Evolutionary conservation across 129 eudicot genomes (phyloP), one percentile per base, ranked within the genome.

Genomic region (Erigeron canadensis): DNA sequence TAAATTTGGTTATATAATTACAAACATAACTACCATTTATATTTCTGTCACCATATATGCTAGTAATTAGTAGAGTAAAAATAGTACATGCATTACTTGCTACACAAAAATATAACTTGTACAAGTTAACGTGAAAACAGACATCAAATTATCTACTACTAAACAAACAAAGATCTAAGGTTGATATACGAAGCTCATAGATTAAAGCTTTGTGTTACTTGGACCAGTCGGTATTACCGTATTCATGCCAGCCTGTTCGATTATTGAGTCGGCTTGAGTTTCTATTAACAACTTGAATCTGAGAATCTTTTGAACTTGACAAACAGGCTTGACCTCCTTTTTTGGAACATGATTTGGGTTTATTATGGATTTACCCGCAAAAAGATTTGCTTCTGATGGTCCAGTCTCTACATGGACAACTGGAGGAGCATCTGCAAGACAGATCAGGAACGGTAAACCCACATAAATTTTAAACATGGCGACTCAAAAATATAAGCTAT

Each of bases 261-360:
- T 43, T 15, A 75, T 45, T 58, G 15, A 12, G 56, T 58, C 81
- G 10, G 60, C 17, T 64, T 78, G 77, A 54, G 17, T 53, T 40
- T 76, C 81, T 5, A 72, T 17, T 17, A 81, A 50, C 60, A 83
- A 66, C 70, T 86, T 86, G 78, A 92, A 92, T 73, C 81, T 86
- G 21, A 92, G 87, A 71, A 87, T 80, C 81, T 83, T 92, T 10
- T 86, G 85, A 17, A 83, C 83, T 72, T 80, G 75, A 42, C 91
- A 81, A 6, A 87, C 70, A 7, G 95, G 88, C 70, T 81, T 87
- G 60, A 89, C 76, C 82, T 87, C 77, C 86, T 75, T 87, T 67
- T 63, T 34, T 8, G 87, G 53, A 76, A 75, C 50, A 67, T 80
- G 85, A 71, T 82, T 79, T 7, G 85, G 69, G 63, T 84, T 89